A percentile compares a stretch with the other conserved stretches of the same genome.
Conservation (phyloP, 257 asterid species). For the Solanum peruvianum region DNA sequence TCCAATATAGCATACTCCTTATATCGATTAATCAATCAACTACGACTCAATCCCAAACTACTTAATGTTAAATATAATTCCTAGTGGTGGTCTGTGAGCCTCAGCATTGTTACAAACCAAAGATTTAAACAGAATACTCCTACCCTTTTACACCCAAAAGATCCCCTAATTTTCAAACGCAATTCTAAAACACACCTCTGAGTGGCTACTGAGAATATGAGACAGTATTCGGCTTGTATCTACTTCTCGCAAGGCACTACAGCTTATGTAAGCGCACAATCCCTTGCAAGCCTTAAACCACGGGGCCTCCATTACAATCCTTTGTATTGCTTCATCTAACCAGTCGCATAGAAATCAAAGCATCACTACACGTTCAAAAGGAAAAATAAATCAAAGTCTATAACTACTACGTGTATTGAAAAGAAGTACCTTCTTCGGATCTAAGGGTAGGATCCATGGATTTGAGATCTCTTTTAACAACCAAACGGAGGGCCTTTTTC, state of each 20-base stretch:
- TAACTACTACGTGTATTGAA: not conserved
- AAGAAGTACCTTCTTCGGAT: conserved; percentile 53
- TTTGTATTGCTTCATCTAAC: conserved; percentile 80
- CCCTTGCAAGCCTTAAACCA: conserved; percentile 82
- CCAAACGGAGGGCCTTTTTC: conserved; percentile 55
- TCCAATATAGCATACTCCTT: not conserved
- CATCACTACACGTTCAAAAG: not conserved
- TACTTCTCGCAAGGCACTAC: conserved; percentile 82
- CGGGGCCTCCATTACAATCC: conserved; percentile 62
- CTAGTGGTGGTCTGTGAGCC: not conserved
- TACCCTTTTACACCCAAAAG: not conserved
- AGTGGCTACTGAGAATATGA: conserved; percentile 30
- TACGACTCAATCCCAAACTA: not conserved
- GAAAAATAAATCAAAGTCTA: not conserved
- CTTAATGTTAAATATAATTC: not conserved
- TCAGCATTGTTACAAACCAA: not conserved
- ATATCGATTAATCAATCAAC: not conserved
- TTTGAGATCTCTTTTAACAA: conserved; percentile 65
- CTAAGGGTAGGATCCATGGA: conserved; percentile 67
- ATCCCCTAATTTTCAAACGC: not conserved
- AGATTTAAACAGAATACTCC: not conserved
- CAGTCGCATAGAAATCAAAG: not conserved
- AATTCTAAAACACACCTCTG: conserved; percentile 28
- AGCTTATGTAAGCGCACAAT: conserved; percentile 84
- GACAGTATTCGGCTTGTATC: conserved; percentile 56